These are phyloP conservation scores for Candida suzukii DNA, from an alignment of 805 yeast genomes.

Conservation along the genomic window DNA sequence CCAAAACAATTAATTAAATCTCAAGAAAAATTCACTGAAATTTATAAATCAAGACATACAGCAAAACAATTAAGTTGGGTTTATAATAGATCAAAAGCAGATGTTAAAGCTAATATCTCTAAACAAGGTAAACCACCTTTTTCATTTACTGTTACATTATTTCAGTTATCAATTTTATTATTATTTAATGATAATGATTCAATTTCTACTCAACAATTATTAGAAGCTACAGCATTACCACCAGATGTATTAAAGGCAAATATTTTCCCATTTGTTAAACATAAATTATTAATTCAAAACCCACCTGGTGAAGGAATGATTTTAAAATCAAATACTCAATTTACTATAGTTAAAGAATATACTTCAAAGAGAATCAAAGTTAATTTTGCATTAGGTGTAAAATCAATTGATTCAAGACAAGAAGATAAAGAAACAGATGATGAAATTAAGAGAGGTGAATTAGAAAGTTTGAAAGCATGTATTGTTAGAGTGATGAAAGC, in stretches of 20 bases:
- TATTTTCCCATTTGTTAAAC: constrained; percentile 71
- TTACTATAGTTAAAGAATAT: constrained; percentile 72
- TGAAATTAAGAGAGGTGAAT: constrained; percentile 53
- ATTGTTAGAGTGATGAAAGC: constrained; percentile 97
- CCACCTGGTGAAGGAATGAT: constrained; percentile 56
- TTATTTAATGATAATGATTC: constrained; percentile 72
- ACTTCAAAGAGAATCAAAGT: constrained; percentile 79
- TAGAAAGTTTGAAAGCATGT: constrained; percentile 78
- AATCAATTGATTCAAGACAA: constrained; percentile 48
- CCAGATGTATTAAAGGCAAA: constrained; percentile 65
- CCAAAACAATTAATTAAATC: constrained; percentile 65
- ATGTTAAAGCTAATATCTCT: constrained; percentile 77
- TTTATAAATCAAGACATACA: constrained; percentile 68
- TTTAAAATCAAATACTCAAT: constrained; percentile 46
- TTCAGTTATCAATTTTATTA: constrained; percentile 79
- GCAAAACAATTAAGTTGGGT: constrained; percentile 93
- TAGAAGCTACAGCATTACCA: constrained; percentile 62
- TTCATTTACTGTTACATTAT: constrained; percentile 71
- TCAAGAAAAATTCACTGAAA: constrained; percentile 56
- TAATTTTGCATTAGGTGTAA: constrained; percentile 45
- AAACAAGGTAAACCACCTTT: constrained; percentile 79
- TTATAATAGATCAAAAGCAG: constrained; percentile 92
- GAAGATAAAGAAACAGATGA: constrained; percentile 82
- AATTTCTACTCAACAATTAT: constrained; percentile 52
- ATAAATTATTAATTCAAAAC: constrained; percentile 60